Evolutionary conservation across 352 stramenopile species (phyloP), one percentile per base, ranked within the genome.

Genomic region (Pythium dissimile): DNA sequence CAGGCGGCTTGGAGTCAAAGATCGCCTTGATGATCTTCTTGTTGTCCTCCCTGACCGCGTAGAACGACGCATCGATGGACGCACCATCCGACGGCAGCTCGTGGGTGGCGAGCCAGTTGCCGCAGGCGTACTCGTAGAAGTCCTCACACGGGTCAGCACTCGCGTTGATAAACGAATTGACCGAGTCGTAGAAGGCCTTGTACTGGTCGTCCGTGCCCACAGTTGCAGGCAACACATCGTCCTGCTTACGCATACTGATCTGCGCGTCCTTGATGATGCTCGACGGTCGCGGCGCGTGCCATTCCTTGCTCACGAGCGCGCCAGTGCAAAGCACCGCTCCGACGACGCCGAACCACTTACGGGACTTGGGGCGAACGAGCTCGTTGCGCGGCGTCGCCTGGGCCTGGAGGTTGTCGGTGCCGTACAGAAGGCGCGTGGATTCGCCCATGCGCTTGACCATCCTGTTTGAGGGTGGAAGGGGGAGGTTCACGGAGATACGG

Each of bases 111-210:
- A 90, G 73, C 84, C 84, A 93, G 12, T 78, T 76, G 18, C 77
- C 80, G 48, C 84, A 91, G 16, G 82, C 80, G 63, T 89, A 88
- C 49, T 76, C 58, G 64, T 86, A 90, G 54, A 93, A 93, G 41
- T 93, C 79, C 2, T 78, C 62, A 51, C 84, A 93, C 31, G 84
- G 84, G 46, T 91, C 77, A 10, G 65, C 66, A 1, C 54, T 65
- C 31, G 53, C 48, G 58, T 91, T 79, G 54, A 88, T 84, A 35
- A 76, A 77, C 6, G 65, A 55, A 18, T 84, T 67, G 30, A 85
- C 43, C 20, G 5, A 52, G 24, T 66, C 55, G 39, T 73, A 72
- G 64, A 88, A 88, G 1, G 66, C 71, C n/a, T 59, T 52, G 43
- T 80, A 71, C 21, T 32, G 0, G 27, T 69, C n/a, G 30, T 64